Evolutionary conservation across 1,284 basidiomycete genomes (phyloP).

Genomic region (Malassezia nana): DNA sequence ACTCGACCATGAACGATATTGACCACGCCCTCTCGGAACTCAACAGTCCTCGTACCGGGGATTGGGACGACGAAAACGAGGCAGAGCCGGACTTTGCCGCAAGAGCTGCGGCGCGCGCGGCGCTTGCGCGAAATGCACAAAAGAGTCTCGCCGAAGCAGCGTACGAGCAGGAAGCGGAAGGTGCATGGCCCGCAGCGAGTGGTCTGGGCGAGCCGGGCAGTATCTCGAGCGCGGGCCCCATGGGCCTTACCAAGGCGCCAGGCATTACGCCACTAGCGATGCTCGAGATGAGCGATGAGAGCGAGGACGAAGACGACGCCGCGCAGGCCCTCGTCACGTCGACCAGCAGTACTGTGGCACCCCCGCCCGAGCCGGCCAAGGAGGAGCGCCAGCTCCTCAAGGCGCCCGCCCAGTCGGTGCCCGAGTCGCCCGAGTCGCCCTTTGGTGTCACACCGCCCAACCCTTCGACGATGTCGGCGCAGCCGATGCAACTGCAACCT

Average conservation of each 20-base stretch:
- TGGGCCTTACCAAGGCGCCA: neutral
- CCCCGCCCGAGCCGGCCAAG: neutral
- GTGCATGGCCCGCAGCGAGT: conserved; percentile 20
- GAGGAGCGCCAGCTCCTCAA: neutral
- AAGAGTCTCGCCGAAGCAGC: conserved; percentile 29
- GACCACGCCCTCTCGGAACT: conserved; percentile 44
- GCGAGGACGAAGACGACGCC: conserved; percentile 32
- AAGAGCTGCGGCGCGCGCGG: conserved; percentile 35
- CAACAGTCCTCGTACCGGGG: conserved; percentile 20
- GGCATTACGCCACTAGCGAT: conserved; percentile 28
- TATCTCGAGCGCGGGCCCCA: conserved; percentile 1
- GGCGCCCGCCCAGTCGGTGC: neutral
- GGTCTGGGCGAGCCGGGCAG: conserved; percentile 1
- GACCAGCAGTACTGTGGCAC: neutral
- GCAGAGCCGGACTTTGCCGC: conserved; percentile 25
- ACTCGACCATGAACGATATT: conserved; percentile 46
- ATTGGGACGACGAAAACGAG: conserved; percentile 21
- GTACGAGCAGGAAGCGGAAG: conserved; percentile 28
- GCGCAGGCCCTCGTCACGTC: neutral
- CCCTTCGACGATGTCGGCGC: neutral
- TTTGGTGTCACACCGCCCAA: neutral
- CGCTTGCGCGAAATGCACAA: conserved; percentile 42
- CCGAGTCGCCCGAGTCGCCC: neutral
- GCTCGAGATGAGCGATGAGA: conserved; percentile 45
- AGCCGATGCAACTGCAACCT: neutral